phyloP scores from a whole-genome alignment of 306 rosid species.

The Cicer chorassanicum region DNA sequence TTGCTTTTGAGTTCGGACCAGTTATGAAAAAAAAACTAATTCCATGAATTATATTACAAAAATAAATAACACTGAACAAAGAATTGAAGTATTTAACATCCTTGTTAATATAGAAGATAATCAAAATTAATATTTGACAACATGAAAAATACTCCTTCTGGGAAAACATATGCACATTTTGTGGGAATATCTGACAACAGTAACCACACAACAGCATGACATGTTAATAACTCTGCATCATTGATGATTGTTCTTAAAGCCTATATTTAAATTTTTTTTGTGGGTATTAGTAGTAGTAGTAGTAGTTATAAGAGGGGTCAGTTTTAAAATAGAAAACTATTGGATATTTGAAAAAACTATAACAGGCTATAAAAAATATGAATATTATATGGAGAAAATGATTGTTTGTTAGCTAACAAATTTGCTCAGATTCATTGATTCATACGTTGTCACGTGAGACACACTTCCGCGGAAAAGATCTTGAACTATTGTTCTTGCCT shows the following conservation, averaged over 20 bases:
- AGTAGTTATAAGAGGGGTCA: background rate
- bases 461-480: slow-evolving; percentile 99
- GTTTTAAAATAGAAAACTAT: background rate
- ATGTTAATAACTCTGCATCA: slow-evolving; percentile 18
- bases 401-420: slow-evolving; percentile 9
- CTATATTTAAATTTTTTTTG: background rate
- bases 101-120: background rate
- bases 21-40: slow-evolving; percentile 12
- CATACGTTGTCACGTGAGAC: slow-evolving; percentile 94
- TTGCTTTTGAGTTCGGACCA: slow-evolving; percentile 6
- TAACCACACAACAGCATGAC: slow-evolving; percentile 3
- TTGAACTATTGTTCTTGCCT: slow-evolving; percentile 84
- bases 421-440: slow-evolving; percentile 22
- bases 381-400: slow-evolving; percentile 8
- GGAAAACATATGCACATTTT: slow-evolving; percentile 1
- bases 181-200: slow-evolving; percentile 16
- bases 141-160: slow-evolving; percentile 9
- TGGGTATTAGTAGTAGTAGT: background rate
- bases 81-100: slow-evolving; percentile 8
- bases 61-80: slow-evolving; percentile 20
- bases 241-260: slow-evolving; percentile 3
- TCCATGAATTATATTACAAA: slow-evolving; percentile 31
- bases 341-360: slow-evolving; percentile 9
- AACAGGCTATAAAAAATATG: slow-evolving; percentile 8
- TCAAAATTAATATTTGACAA: slow-evolving; percentile 22